Percentiles rank a stretch among this genome's conserved stretches.
Evolutionary conservation across 768 basidiomycete species (phyloP).

Genomic region (Rhizopogon vulgaris): DNA sequence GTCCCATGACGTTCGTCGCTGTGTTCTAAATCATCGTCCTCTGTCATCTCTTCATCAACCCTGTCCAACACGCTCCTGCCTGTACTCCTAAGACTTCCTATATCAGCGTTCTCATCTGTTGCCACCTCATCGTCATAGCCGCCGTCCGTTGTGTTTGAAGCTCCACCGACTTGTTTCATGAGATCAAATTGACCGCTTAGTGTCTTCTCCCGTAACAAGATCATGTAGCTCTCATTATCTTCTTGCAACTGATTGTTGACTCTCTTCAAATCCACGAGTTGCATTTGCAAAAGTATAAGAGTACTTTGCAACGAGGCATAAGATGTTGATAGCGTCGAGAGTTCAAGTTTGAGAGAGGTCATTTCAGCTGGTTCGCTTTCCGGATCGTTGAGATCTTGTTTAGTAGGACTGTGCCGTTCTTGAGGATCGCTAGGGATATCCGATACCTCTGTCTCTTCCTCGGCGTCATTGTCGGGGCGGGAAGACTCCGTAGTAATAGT

Average conservation of each 20-base stretch:
- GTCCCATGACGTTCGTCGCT: slow-evolving; percentile 32
- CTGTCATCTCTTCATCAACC: slow-evolving; percentile 47
- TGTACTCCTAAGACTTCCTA: slow-evolving; percentile 50
- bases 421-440: slow-evolving; percentile 24
- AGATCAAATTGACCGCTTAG: slow-evolving; percentile 84
- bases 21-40: slow-evolving; percentile 37
- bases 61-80: slow-evolving; percentile 55
- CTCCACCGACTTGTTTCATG: slow-evolving; percentile 57
- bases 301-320: slow-evolving; percentile 81
- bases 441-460: slow-evolving; percentile 36
- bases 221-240: slow-evolving; percentile 97
- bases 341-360: slow-evolving; percentile 74
- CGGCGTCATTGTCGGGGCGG: slow-evolving; percentile 25
- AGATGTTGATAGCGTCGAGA: slow-evolving; percentile 83
- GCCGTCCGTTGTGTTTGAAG: slow-evolving; percentile 33
- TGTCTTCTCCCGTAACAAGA: slow-evolving; percentile 86
- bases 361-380: slow-evolving; percentile 82
- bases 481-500: slow-evolving; percentile 7
- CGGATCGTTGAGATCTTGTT: slow-evolving; percentile 54
- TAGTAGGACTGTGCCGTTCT: slow-evolving; percentile 17
- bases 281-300: slow-evolving; percentile 74
- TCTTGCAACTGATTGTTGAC: slow-evolving; percentile 87
- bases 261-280: slow-evolving; percentile 80
- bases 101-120: slow-evolving; percentile 37
- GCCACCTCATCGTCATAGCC: slow-evolving; percentile 25